Evolutionary conservation across 1,284 basidiomycete species (phyloP), one percentile per base, ranked within the genome.

Genomic region (Ustilago lituana): DNA sequence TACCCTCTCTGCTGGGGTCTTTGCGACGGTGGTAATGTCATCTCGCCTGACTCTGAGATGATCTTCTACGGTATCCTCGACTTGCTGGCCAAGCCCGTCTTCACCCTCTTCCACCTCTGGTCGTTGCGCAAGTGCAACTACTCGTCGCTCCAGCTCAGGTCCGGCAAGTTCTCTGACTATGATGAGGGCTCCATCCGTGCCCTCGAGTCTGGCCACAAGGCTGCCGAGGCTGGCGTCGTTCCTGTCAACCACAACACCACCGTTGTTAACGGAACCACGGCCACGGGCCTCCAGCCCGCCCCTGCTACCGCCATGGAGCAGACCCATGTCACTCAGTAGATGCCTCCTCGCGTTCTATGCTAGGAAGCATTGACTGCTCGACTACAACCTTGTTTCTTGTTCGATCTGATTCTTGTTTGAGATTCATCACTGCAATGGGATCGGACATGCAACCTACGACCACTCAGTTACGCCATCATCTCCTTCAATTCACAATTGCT

Each of bases 21-120:
- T 17, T 81, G 83, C 6, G 86, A 87, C 56, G 86, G 86, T 9
- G 79, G 83, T 9, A 85, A 87, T 76, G 82, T 79, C 36, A 86
- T 87, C 69, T 76, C 80, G 0, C 83, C 84, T 23, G 83, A 84
- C 64, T 76, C 78, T 19, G 83, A 85, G 68, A 83, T 84, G 82
- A 70, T 86, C 57, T 88, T 87, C 82, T 89, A 88, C 80, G 88
- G 87, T 31, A 50, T 81, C 10, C 84, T 89, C 53, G 88, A 89
- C 72, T 50, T 89, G 14, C 55, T 88, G 65, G 84, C 86, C 58
- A 87, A 86, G 59, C 81, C 76, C 29, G 66, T 72, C 35, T 80
- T 79, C 32, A 61, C 76, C 5, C 52, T 80, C 24, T 65, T 76
- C 63, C 80, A 81, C 60, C 64, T 78, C 22, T 71, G 39, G 20